phyloP scores from a whole-genome alignment of 2,329 filamentous ascomycete genomes.

The Penicillium italicum region DNA sequence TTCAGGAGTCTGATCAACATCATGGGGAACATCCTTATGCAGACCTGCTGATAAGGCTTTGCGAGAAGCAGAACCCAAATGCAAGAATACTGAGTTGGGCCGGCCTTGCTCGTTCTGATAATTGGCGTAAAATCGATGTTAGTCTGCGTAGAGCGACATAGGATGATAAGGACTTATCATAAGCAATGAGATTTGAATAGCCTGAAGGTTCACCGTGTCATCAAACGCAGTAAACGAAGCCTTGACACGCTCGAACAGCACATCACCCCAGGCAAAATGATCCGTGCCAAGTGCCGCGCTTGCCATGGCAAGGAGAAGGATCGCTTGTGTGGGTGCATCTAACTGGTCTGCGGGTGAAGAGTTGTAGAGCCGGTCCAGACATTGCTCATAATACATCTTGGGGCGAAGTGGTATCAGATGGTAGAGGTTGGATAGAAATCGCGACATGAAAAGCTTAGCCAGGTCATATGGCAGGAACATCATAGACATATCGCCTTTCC shows the following conservation, averaged over 20 bases:
- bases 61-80: constrained; percentile 41
- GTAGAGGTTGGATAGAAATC: constrained; percentile 44
- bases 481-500: constrained; percentile 23
- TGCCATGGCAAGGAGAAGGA: constrained; percentile 40
- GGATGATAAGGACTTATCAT: constrained; percentile 41
- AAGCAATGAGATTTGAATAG: constrained; percentile 43
- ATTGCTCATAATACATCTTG: constrained; percentile 35
- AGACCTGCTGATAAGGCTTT: constrained; percentile 46
- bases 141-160: background rate
- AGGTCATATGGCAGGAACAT: constrained; percentile 42
- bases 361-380: constrained; percentile 37
- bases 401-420: constrained; percentile 37
- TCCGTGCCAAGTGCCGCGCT: constrained; percentile 40
- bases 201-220: constrained; percentile 46
- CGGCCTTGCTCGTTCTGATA: constrained; percentile 46
- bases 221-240: constrained; percentile 38
- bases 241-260: constrained; percentile 46
- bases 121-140: constrained; percentile 34
- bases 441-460: constrained; percentile 39
- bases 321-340: constrained; percentile 38
- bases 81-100: constrained; percentile 44
- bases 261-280: constrained; percentile 40
- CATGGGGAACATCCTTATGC: constrained; percentile 41
- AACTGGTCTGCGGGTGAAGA: constrained; percentile 29
- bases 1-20: constrained; percentile 31